Evolutionary conservation across 2,329 filamentous ascomycete species (phyloP).

Genomic region (Juglanconis juglandina): DNA sequence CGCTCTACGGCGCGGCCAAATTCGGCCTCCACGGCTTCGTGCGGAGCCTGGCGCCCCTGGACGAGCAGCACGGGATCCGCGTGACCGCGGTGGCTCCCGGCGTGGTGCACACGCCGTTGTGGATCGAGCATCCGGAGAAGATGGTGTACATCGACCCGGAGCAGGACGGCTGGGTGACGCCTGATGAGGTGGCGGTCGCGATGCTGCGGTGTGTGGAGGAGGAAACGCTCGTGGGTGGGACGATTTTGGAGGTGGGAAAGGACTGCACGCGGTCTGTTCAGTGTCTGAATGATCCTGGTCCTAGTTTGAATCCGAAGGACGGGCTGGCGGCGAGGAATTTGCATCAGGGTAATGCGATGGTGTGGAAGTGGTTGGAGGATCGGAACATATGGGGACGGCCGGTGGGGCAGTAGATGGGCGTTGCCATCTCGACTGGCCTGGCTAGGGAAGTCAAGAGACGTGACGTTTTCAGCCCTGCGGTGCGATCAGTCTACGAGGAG

Average conservation of each 20-base stretch:
- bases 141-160: constrained; percentile 32
- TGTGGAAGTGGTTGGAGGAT: constrained; percentile 26
- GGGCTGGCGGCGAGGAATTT: constrained; percentile 29
- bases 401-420: neutral
- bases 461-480: no score
- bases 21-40: constrained; percentile 38
- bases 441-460: no score
- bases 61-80: constrained; percentile 31
- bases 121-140: constrained; percentile 43
- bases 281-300: constrained; percentile 37
- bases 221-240: constrained; percentile 34
- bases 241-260: constrained; percentile 39
- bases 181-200: constrained; percentile 39
- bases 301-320: constrained; percentile 25
- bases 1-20: constrained; percentile 39
- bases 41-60: constrained; percentile 35
- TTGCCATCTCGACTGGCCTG: no score
- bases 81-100: constrained; percentile 44
- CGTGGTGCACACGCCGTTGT: constrained; percentile 42
- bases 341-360: constrained; percentile 24
- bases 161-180: constrained; percentile 38
- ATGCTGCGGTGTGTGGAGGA: constrained; percentile 40
- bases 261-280: constrained; percentile 30
- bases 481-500: no score
- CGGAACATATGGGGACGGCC: constrained; percentile 23